These are phyloP conservation scores for Dactylis glomerata DNA, from an alignment of 176 grass and related monocot species.

Conservation along the genomic window DNA sequence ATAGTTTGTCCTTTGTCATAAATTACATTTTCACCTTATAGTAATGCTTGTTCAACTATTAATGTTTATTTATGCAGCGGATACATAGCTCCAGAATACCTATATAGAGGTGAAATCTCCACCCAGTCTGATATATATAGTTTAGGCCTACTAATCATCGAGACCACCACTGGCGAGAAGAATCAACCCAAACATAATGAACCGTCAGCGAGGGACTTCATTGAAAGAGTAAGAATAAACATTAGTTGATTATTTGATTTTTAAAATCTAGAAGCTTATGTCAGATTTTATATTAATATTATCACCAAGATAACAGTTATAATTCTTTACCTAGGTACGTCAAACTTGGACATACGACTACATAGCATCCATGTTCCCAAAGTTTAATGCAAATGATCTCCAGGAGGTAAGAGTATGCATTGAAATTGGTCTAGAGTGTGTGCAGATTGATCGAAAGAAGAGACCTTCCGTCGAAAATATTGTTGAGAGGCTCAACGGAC, in stretches of 20 bases:
- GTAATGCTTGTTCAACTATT: neutral
- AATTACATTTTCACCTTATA: neutral
- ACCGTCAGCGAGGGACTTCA: neutral
- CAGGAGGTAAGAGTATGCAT: constrained; percentile 21
- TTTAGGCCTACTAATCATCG: constrained; percentile 22
- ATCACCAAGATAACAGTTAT: neutral
- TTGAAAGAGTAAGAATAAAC: constrained; percentile 14
- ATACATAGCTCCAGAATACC: constrained; percentile 42
- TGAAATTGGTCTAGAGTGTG: constrained; percentile 23
- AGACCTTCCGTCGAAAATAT: constrained; percentile 1
- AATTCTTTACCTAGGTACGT: neutral
- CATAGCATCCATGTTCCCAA: neutral
- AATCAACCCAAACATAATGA: neutral
- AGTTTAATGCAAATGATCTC: neutral
- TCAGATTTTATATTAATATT: neutral
- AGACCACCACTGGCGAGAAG: constrained; percentile 23
- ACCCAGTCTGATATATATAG: constrained; percentile 35
- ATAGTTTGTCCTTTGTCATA: neutral
- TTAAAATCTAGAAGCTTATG: neutral
- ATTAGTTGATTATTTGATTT: neutral
- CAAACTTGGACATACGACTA: neutral
- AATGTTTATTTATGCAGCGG: neutral
- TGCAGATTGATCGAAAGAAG: neutral
- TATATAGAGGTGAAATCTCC: constrained; percentile 40
- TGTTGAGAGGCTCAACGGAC: neutral